These are phyloP conservation scores for Aphanomyces cochlioides DNA, from an alignment of 352 stramenopile species.

Conservation along the genomic window DNA sequence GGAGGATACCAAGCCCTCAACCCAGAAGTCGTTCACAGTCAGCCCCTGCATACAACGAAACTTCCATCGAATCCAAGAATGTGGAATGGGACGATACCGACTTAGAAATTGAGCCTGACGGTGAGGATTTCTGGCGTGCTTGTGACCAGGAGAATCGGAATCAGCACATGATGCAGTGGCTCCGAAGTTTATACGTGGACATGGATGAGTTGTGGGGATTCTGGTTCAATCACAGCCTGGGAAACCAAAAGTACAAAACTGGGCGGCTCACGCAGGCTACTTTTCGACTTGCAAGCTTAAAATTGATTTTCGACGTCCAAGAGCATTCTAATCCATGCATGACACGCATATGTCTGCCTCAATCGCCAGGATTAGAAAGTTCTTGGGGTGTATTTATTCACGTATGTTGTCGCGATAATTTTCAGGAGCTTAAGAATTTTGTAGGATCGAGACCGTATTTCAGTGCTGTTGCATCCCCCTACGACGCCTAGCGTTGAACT, in stretches of 20 bases:
- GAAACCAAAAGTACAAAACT: constrained; percentile 16
- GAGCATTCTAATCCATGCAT: not conserved
- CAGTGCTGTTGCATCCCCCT: not conserved
- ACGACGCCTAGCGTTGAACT: not conserved
- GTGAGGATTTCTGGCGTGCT: constrained; percentile 27
- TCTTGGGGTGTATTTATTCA: constrained; percentile 17
- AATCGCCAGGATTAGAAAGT: not conserved
- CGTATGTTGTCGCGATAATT: not conserved
- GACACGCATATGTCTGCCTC: not conserved
- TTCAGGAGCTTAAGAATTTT: not conserved
- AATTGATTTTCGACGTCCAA: constrained; percentile 4
- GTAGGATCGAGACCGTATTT: constrained; percentile 1
- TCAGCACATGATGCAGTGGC: not conserved
- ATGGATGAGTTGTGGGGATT: constrained; percentile 19
- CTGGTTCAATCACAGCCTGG: not conserved
- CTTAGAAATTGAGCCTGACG: constrained; percentile 20
- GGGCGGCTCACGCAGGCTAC: constrained; percentile 7
- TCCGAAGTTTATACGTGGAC: not conserved
- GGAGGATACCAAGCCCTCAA: not conserved
- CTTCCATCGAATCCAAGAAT: not conserved
- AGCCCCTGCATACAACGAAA: constrained; percentile 10
- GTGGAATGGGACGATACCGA: constrained; percentile 27
- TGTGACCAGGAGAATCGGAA: constrained; percentile 26
- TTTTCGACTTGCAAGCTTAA: constrained; percentile 17
- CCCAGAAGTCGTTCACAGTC: constrained; percentile 18